Evolutionary conservation across 179 eudicot genomes (phyloP).

Genomic region (Amaranthus tricolor): DNA sequence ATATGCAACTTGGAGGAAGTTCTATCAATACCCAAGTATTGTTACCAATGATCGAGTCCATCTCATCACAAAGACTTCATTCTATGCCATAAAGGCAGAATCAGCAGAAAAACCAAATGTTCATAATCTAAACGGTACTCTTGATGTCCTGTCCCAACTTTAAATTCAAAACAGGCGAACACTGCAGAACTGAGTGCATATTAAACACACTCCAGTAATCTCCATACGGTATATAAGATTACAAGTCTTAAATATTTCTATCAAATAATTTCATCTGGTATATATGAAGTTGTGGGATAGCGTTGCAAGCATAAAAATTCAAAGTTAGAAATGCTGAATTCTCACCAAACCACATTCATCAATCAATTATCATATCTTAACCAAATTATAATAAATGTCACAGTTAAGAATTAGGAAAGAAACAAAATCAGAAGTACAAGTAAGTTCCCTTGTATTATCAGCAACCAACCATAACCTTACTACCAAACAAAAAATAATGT

Average conservation of each 20-base stretch:
- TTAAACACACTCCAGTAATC: background rate
- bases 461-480: conserved; percentile 22
- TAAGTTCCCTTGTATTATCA: conserved; percentile 13
- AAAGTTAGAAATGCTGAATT: background rate
- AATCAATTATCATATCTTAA: background rate
- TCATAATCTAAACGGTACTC: background rate
- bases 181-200: too few species aligned
- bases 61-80: background rate
- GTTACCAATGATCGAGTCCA: too few species aligned
- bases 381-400: background rate
- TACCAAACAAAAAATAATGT: conserved; percentile 11
- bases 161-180: background rate
- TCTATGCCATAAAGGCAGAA: background rate
- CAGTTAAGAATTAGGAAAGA: background rate
- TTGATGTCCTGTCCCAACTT: background rate
- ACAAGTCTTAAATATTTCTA: background rate
- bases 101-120: background rate
- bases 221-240: background rate
- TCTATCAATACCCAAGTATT: too few species aligned
- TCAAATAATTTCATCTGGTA: background rate
- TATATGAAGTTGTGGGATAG: too few species aligned
- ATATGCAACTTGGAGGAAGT: too few species aligned
- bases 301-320: too few species aligned
- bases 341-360: conserved; percentile 3
- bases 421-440: background rate